Base-by-base conservation (phyloP, 2,329 filamentous ascomycete genomes). In the Nothophoma quercina region DNA sequence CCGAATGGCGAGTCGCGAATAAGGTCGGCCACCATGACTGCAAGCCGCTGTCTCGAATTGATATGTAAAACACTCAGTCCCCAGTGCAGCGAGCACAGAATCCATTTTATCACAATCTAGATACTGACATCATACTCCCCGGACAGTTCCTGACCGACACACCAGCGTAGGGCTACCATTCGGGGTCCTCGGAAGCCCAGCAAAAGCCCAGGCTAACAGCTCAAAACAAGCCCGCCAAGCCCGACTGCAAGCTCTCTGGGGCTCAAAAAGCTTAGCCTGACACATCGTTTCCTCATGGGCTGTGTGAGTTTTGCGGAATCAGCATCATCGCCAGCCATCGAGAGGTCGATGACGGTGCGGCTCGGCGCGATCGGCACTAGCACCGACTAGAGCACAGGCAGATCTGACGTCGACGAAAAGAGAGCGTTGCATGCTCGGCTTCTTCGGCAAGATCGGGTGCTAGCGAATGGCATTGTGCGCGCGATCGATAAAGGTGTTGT, bases 1-100 rank as follows among this genome's bases (percentile, higher is more conserved):
- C 58, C 62, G 19, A 64, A 64, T 9, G 62, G 51, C 50, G 62
- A 58, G 45, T 64, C 62, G 44, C 62, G 62, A 23, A 64, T 59
- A 21, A 64, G 52, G 13, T 64, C 62, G 23, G 55, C 42, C 39
- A 62, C 58, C 45, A 54, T 58, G 18, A 5, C 47, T 19, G 16
- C 7, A 10, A n/a, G 15, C 30, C 16, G 19, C 12, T 16, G 26
- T 2, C 3, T 21, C n/a, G n/a, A 10, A 22, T 12, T 19, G n/a
- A 16, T 4, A 15, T 16, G n/a, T 23, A 43, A 28, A 8, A 9
- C n/a, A n/a, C n/a, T n/a, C n/a, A n/a, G 1, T 23, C 10, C 21
- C 25, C 32, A 22, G 10, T 13, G 26, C n/a, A 26, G 29, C 21
- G 32, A 35, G 39, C 48, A 44, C 16, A 22, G 5, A 18, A 10